Conservation (phyloP, 192 early-diverging fungal genomes). For the Physocladia obscura region DNA sequence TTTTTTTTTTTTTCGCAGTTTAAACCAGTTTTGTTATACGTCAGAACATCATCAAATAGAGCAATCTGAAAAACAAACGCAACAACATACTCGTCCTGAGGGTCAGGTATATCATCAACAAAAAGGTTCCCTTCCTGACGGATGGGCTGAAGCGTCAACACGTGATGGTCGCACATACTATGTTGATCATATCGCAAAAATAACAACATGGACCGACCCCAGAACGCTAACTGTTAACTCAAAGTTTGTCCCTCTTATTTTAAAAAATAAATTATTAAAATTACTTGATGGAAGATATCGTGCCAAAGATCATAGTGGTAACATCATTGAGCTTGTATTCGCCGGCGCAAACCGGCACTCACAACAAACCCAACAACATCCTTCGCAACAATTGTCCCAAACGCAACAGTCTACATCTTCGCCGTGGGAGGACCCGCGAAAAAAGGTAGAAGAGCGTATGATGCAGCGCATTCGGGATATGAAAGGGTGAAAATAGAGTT, state of each 20-base stretch:
- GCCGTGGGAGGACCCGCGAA: constrained; percentile 29
- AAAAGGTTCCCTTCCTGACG: constrained; percentile 15
- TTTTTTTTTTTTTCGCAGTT: background rate
- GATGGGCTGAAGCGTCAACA: constrained; percentile 31
- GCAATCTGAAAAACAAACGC: background rate
- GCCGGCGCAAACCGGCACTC: background rate
- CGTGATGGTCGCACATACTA: constrained; percentile 80
- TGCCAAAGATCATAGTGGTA: constrained; percentile 31
- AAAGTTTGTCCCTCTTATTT: constrained; percentile 4
- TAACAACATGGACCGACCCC: constrained; percentile 91
- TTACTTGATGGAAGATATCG: constrained; percentile 10
- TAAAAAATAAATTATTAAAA: too few relatives aligned
- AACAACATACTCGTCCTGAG: background rate
- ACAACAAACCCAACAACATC: constrained; percentile 4
- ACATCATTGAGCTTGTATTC: constrained; percentile 15
- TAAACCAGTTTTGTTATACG: background rate
- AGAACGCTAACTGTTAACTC: constrained; percentile 38
- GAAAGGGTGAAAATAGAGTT: constrained; percentile 17
- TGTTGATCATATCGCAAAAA: constrained; percentile 87
- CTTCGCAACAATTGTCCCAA: background rate
- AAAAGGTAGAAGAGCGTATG: constrained; percentile 31
- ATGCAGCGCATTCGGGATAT: constrained; percentile 28
- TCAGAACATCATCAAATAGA: background rate
- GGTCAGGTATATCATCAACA: background rate
- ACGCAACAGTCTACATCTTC: background rate